Evolutionary conservation across 345 rosid genomes (phyloP).

Genomic region (Corymbia maculata): DNA sequence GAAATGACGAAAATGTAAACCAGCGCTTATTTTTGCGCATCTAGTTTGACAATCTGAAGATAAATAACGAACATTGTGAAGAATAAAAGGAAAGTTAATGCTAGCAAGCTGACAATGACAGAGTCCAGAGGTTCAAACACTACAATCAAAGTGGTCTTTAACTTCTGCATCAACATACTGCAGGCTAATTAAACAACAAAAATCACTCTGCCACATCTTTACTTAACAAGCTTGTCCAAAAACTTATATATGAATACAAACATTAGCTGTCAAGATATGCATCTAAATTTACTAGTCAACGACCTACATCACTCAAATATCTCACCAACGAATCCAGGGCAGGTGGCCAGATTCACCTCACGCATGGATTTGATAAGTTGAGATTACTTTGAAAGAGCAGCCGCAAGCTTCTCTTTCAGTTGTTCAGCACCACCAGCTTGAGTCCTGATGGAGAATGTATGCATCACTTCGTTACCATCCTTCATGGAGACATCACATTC

Average conservation of each 20-base stretch:
- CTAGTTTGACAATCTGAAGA: neutral
- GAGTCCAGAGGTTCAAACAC: neutral
- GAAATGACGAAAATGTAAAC: neutral
- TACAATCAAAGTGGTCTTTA: neutral
- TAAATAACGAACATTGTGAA: neutral
- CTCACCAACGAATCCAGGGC: neutral
- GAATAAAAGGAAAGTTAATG: neutral
- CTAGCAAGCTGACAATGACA: neutral
- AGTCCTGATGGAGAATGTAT: constrained; percentile 61
- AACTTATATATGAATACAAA: neutral
- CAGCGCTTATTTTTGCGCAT: neutral
- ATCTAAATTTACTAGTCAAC: neutral
- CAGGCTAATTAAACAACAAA: neutral
- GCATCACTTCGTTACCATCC: constrained; percentile 56
- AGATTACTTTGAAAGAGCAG: constrained; percentile 42
- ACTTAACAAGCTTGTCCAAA: neutral
- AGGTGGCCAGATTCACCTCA: neutral
- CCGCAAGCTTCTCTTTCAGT: constrained; percentile 70
- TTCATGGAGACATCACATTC: constrained; percentile 53
- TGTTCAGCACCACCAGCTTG: constrained; percentile 70
- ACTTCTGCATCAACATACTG: neutral
- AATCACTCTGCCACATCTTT: neutral
- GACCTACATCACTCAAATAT: neutral
- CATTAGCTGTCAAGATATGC: neutral
- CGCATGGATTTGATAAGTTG: neutral